Conservation (phyloP, 306 rosid genomes). For the Prunus dulcis region DNA sequence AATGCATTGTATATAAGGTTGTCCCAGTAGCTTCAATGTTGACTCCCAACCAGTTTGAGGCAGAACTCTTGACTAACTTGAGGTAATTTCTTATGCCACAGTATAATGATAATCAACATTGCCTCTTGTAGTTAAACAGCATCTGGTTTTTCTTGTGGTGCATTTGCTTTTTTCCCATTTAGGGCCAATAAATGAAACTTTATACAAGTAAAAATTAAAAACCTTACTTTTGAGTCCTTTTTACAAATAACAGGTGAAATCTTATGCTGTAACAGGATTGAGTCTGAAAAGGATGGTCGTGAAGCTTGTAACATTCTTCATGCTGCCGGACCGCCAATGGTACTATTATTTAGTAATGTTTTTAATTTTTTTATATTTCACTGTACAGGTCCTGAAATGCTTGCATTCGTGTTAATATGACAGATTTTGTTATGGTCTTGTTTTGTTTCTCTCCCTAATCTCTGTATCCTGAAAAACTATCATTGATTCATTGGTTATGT, state of each 20-base stretch:
- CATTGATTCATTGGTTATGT: background rate
- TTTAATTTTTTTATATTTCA: background rate
- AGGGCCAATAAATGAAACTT: background rate
- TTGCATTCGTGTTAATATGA: background rate
- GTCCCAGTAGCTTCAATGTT: slow-evolving; percentile 95
- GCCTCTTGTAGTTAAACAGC: slow-evolving; percentile 2
- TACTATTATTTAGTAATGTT: slow-evolving; percentile 17
- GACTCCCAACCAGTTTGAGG: slow-evolving; percentile 98
- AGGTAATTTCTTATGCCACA: slow-evolving; percentile 44
- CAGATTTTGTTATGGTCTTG: background rate
- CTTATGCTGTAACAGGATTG: slow-evolving; percentile 49
- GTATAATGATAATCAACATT: background rate
- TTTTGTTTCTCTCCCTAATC: background rate
- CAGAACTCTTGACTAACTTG: slow-evolving; percentile 73
- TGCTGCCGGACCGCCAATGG: slow-evolving; percentile 79
- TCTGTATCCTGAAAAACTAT: background rate
- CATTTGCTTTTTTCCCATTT: background rate
- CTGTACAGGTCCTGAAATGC: slow-evolving; percentile 6
- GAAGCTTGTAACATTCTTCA: slow-evolving; percentile 80
- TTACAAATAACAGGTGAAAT: background rate
- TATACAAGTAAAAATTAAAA: background rate
- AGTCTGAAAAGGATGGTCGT: slow-evolving; percentile 71
- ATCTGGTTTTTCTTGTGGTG: background rate
- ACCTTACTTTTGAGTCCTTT: background rate
- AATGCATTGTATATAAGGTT: slow-evolving; percentile 50